A percentile compares a stretch with the other conserved stretches of the same genome.
These are phyloP conservation scores for Elsinoe perseae DNA, from an alignment of 2,329 filamentous ascomycete species.

Conservation along the genomic window DNA sequence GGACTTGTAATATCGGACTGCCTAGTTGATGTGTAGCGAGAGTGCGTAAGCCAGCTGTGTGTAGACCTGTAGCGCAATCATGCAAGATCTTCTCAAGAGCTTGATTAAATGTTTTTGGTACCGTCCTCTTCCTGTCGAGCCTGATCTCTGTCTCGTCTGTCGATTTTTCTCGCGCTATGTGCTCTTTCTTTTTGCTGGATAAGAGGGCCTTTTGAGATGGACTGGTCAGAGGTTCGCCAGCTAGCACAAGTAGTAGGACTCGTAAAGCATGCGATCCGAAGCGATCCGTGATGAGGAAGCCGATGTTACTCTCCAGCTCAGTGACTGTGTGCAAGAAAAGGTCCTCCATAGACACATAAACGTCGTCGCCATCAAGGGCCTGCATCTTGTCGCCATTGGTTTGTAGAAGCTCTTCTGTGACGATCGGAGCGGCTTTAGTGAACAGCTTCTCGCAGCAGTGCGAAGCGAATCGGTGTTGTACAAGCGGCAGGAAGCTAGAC, in stretches of 20 bases:
- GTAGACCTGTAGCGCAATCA: slow-evolving; percentile 66
- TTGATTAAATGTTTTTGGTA: slow-evolving; percentile 70
- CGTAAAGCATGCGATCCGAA: slow-evolving; percentile 89
- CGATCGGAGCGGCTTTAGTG: slow-evolving; percentile 67
- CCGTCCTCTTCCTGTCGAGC: slow-evolving; percentile 37
- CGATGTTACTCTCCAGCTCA: slow-evolving; percentile 78
- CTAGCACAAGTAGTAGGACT: slow-evolving; percentile 75
- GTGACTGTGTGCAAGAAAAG: slow-evolving; percentile 76
- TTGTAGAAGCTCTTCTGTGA: slow-evolving; percentile 61
- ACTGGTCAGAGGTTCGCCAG: slow-evolving; percentile 70
- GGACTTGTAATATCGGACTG: slow-evolving; percentile 84
- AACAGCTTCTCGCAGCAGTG: slow-evolving; percentile 97
- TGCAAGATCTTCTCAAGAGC: slow-evolving; percentile 75
- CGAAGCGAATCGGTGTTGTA: slow-evolving; percentile 92
- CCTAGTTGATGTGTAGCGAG: slow-evolving; percentile 83
- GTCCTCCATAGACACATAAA: slow-evolving; percentile 65
- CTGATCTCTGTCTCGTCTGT: slow-evolving; percentile 38
- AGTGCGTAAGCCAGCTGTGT: slow-evolving; percentile 71
- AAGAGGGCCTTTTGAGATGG: slow-evolving; percentile 63
- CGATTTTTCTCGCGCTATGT: slow-evolving; percentile 54
- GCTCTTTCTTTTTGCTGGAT: slow-evolving; percentile 89
- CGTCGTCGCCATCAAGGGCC: slow-evolving; percentile 42
- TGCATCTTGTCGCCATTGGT: slow-evolving; percentile 34
- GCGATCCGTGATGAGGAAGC: slow-evolving; percentile 73
- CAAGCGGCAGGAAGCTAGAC: slow-evolving; percentile 66